Conservation (phyloP, 768 basidiomycete genomes). For the Lanmaoa rubissima region DNA sequence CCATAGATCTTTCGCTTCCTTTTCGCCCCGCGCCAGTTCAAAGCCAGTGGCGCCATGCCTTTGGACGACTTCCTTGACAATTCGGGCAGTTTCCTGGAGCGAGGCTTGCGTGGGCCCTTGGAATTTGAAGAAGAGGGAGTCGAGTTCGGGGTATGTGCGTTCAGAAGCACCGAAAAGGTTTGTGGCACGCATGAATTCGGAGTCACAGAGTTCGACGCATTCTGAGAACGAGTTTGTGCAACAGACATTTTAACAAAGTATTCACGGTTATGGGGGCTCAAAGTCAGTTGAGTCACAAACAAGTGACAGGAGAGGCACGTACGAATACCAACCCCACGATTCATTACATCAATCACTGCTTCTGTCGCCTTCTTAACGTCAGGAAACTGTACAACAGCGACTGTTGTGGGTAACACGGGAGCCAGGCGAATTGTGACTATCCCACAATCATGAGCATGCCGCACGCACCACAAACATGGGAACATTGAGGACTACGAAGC, state of each 20-base stretch:
- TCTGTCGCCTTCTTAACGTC: conserved; percentile 70
- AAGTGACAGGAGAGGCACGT: conserved; percentile 26
- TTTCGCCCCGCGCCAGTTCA: conserved; percentile 56
- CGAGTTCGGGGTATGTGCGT: conserved; percentile 57
- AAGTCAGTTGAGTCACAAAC: background rate
- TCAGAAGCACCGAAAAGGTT: conserved; percentile 54
- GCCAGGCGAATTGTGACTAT: conserved; percentile 78
- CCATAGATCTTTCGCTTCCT: conserved; percentile 77
- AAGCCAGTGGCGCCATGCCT: conserved; percentile 70
- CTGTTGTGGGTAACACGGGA: conserved; percentile 77
- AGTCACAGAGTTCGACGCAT: conserved; percentile 83
- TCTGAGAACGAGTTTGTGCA: conserved; percentile 40
- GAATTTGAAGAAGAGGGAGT: conserved; percentile 86
- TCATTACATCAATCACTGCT: conserved; percentile 71
- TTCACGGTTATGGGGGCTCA: background rate
- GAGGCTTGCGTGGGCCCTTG: conserved; percentile 64
- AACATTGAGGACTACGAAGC: background rate
- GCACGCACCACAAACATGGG: background rate
- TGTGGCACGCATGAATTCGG: conserved; percentile 60
- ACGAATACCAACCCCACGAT: conserved; percentile 77
- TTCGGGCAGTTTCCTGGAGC: conserved; percentile 57
- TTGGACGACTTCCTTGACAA: conserved; percentile 56
- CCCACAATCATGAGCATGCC: background rate
- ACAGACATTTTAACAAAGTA: background rate
- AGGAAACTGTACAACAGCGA: conserved; percentile 81